Evolutionary conservation across 2,329 filamentous ascomycete species (phyloP).

Genomic region (Ceratocystis ficicola): DNA sequence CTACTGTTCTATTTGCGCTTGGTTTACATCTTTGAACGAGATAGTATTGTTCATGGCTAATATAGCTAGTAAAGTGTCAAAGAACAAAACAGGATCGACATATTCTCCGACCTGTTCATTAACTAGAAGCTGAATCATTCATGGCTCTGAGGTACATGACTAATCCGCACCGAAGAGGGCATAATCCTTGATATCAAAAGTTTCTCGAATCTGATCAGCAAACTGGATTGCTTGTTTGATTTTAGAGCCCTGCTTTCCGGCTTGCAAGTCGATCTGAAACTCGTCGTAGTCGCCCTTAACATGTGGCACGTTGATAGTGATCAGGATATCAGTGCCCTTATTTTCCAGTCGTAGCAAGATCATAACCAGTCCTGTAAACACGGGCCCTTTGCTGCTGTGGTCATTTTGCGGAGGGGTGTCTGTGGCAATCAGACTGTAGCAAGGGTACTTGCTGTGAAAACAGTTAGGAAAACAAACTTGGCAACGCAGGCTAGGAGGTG

Average conservation of each 20-base stretch:
- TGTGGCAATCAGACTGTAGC: slow-evolving; percentile 59
- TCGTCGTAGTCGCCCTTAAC: slow-evolving; percentile 61
- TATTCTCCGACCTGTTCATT: slow-evolving; percentile 23
- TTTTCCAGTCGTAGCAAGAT: slow-evolving; percentile 64
- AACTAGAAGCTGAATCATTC: no score
- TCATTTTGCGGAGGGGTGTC: slow-evolving; percentile 35
- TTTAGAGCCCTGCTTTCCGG: slow-evolving; percentile 53
- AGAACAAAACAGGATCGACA: no score
- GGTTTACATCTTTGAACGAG: no score
- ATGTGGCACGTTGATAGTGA: slow-evolving; percentile 81
- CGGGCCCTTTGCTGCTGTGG: slow-evolving; percentile 33
- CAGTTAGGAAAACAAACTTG: not conserved
- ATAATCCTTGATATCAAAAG: slow-evolving; percentile 72
- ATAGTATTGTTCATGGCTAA: no score
- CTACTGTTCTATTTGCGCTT: no score
- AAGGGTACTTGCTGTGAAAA: slow-evolving; percentile 35
- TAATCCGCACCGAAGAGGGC: slow-evolving; percentile 45
- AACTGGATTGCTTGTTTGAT: slow-evolving; percentile 59
- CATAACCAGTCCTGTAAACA: slow-evolving; percentile 65
- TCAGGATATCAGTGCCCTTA: slow-evolving; percentile 66
- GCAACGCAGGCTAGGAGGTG: not conserved
- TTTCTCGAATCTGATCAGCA: slow-evolving; percentile 54
- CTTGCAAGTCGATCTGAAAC: slow-evolving; percentile 56
- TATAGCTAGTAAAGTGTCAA: no score
- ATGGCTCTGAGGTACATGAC: no score